Conservation (phyloP, 345 rosid species). For the Eucalyptus polybractea region DNA sequence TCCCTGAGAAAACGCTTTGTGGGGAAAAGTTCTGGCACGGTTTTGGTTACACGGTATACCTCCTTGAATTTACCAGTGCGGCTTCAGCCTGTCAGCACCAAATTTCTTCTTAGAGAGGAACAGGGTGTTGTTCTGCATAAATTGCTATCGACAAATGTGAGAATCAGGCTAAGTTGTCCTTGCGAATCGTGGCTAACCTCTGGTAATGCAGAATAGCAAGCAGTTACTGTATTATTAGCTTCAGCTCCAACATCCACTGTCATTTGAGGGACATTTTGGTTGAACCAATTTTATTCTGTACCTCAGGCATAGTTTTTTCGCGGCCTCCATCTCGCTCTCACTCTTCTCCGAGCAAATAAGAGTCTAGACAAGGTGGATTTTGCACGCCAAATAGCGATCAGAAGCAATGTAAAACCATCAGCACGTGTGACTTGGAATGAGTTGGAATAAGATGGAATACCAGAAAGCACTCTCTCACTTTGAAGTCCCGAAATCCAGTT, state of each 20-base stretch:
- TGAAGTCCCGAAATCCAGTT: background rate
- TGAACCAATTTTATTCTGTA: background rate
- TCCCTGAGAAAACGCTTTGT: background rate
- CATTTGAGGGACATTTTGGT: background rate
- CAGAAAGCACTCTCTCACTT: background rate
- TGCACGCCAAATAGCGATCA: background rate
- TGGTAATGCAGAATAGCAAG: background rate
- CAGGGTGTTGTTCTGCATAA: background rate
- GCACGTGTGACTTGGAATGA: background rate
- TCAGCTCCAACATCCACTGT: background rate
- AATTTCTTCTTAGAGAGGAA: background rate
- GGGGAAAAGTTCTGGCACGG: background rate
- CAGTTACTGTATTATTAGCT: background rate
- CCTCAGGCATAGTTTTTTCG: accelerated
- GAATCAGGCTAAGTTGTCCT: background rate
- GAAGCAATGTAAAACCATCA: background rate
- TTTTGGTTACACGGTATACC: background rate
- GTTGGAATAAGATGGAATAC: background rate
- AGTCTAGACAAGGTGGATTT: background rate
- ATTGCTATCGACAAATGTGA: background rate
- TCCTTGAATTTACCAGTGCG: background rate
- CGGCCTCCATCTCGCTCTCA: background rate
- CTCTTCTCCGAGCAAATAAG: background rate
- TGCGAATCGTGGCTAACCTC: background rate
- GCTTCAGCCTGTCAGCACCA: too few relatives aligned